phyloP scores from a whole-genome alignment of 768 basidiomycete species.

The Macrolepiota dolichaula region DNA sequence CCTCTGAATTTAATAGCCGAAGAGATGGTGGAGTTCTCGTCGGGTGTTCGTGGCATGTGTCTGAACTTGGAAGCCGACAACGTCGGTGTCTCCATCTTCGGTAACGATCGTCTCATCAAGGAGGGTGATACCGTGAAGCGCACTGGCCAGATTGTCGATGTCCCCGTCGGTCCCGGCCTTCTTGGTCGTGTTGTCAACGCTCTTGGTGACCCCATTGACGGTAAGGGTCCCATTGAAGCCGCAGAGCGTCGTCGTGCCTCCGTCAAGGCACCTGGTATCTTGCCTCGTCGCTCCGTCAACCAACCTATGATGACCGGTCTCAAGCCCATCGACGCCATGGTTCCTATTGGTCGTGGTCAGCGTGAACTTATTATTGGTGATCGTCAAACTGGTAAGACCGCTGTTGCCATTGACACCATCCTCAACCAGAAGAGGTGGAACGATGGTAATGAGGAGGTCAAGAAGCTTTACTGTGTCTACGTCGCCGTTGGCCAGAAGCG shows the following conservation, averaged over 20 bases:
- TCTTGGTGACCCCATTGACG: conserved; percentile 99
- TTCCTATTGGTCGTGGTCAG: conserved; percentile 99
- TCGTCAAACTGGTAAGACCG: conserved; percentile 99
- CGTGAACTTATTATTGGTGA: conserved; percentile 99
- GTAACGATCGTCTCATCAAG: conserved; percentile 97
- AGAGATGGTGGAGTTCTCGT: conserved; percentile 99
- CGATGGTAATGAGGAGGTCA: conserved; percentile 91
- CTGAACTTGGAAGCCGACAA: conserved; percentile 99
- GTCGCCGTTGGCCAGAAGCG: conserved; percentile 99
- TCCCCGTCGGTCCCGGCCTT: conserved; percentile 95
- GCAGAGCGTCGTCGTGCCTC: conserved; percentile 95
- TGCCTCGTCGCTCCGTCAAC: conserved; percentile 98
- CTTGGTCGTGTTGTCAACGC: conserved; percentile 99
- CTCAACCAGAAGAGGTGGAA: conserved; percentile 99
- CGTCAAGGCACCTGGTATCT: conserved; percentile 97
- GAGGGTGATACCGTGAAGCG: conserved; percentile 99
- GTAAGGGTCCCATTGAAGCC: conserved; percentile 95
- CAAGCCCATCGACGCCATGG: conserved; percentile 99
- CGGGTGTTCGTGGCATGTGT: conserved; percentile 99
- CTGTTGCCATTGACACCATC: conserved; percentile 99
- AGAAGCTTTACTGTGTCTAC: conserved; percentile 99
- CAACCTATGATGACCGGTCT: conserved; percentile 99
- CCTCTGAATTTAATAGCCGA: conserved; percentile 55
- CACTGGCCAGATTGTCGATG: conserved; percentile 99
- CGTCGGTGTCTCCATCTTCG: conserved; percentile 99